These are phyloP conservation scores for Orbilia brochopaga DNA, from an alignment of 2,329 filamentous ascomycete species.

Conservation along the genomic window DNA sequence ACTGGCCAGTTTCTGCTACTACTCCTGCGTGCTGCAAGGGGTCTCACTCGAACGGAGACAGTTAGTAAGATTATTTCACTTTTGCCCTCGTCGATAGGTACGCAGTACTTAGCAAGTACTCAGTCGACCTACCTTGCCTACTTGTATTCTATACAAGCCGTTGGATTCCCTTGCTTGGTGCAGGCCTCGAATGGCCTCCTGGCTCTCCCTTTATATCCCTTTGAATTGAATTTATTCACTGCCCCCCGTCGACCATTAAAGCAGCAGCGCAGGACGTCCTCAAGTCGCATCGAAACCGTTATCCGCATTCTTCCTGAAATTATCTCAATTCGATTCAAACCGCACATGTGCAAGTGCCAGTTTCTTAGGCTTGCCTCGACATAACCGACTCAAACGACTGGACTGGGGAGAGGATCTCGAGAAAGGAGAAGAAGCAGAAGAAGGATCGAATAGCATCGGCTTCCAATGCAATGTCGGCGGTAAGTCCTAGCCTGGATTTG, in stretches of 20 bases:
- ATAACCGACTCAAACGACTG: constrained; percentile 6
- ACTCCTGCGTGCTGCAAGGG: constrained; percentile 45
- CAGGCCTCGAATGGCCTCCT: constrained; percentile 6
- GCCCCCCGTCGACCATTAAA: constrained; percentile 33
- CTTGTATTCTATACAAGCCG: constrained; percentile 1
- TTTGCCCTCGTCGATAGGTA: constrained; percentile 24
- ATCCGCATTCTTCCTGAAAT: constrained; percentile 45
- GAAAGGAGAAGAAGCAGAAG: constrained; percentile 11
- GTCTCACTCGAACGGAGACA: constrained; percentile 15
- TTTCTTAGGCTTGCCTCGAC: constrained; percentile 12
- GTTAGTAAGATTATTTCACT: constrained; percentile 10
- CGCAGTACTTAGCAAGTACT: not conserved
- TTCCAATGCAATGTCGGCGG: constrained; percentile 11
- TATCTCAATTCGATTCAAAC: constrained; percentile 23
- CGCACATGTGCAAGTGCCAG: constrained; percentile 30
- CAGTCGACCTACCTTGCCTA: not conserved
- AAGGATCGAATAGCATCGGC: constrained; percentile 17
- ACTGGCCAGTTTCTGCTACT: constrained; percentile 17
- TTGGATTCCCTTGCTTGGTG: not conserved
- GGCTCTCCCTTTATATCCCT: constrained; percentile 2
- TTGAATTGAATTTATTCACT: constrained; percentile 11
- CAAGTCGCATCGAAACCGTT: not conserved
- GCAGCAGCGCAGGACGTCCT: constrained; percentile 32
- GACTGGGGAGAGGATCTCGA: constrained; percentile 13
- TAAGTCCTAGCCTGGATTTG: not conserved